phyloP scores from a whole-genome alignment of 106 monocot genomes.

The Posidonia australis region DNA sequence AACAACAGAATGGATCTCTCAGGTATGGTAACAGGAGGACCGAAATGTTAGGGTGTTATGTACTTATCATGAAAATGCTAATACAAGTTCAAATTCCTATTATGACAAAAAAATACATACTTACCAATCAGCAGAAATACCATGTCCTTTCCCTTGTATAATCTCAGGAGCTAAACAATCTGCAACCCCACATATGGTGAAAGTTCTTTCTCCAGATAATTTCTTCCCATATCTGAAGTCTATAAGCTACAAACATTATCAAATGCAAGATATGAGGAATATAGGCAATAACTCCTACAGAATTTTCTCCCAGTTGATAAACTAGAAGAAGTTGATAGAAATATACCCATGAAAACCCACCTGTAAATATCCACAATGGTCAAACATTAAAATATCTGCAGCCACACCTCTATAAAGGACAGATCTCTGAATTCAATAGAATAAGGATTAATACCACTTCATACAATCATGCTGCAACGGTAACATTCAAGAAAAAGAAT shows the following conservation, averaged over 20 bases:
- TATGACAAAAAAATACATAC: background rate
- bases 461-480: background rate
- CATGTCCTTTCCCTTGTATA: slow-evolving; percentile 77
- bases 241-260: slow-evolving; percentile 34
- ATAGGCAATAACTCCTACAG: background rate
- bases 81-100: too few species aligned
- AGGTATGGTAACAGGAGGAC: too few species aligned
- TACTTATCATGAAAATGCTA: too few species aligned
- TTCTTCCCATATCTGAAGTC: slow-evolving; percentile 90
- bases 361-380: slow-evolving; percentile 59
- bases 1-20: too few species aligned
- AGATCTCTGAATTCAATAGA: slow-evolving; percentile 41
- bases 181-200: slow-evolving; percentile 74
- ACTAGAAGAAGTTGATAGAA: background rate
- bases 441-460: background rate
- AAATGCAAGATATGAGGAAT: background rate
- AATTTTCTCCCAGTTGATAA: too few species aligned
- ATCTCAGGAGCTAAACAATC: slow-evolving; percentile 90
- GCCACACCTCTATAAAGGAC: slow-evolving; percentile 83
- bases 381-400: slow-evolving; percentile 68
- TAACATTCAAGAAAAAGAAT: background rate
- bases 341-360: slow-evolving; percentile 13
- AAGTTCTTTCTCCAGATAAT: slow-evolving; percentile 64
- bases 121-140: slow-evolving; percentile 86
- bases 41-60: too few species aligned